Evolutionary conservation across 306 rosid genomes (phyloP).

Genomic region (Ceratonia siliqua): DNA sequence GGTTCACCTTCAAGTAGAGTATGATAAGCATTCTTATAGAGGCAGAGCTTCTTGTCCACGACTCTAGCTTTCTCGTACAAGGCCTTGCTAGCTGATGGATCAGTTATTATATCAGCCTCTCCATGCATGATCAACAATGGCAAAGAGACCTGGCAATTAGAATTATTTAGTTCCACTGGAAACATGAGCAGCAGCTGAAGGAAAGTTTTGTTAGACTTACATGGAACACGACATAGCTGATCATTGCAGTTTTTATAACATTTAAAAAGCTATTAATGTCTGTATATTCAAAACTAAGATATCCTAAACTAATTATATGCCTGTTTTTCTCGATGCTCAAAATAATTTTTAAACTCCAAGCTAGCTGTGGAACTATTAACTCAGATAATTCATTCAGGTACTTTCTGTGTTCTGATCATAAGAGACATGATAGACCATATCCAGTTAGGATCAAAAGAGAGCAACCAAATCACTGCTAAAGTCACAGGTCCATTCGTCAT

Average conservation of each 20-base stretch:
- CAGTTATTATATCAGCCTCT: conserved; percentile 54
- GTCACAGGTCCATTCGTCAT: no score
- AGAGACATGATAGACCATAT: no score
- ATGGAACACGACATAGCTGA: not conserved
- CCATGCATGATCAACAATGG: conserved; percentile 63
- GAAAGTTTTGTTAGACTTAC: not conserved
- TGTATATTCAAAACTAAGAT: not conserved
- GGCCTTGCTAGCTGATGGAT: conserved; percentile 58
- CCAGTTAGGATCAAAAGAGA: no score
- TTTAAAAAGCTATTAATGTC: not conserved
- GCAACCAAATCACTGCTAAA: no score
- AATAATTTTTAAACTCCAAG: no score
- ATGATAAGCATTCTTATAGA: conserved; percentile 54
- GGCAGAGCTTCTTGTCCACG: conserved; percentile 51
- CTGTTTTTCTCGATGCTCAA: not conserved
- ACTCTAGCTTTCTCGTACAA: conserved; percentile 47
- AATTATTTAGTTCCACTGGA: conserved; percentile 12
- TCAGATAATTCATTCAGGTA: no score
- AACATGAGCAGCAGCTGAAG: conserved; percentile 13
- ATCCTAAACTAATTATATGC: not conserved
- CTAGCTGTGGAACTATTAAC: no score
- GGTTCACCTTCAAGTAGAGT: conserved; percentile 54
- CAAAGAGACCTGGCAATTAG: conserved; percentile 44
- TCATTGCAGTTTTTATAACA: not conserved
- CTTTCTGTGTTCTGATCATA: no score